These are phyloP conservation scores for Russula ochroleuca DNA, from an alignment of 768 basidiomycete species.

Conservation along the genomic window DNA sequence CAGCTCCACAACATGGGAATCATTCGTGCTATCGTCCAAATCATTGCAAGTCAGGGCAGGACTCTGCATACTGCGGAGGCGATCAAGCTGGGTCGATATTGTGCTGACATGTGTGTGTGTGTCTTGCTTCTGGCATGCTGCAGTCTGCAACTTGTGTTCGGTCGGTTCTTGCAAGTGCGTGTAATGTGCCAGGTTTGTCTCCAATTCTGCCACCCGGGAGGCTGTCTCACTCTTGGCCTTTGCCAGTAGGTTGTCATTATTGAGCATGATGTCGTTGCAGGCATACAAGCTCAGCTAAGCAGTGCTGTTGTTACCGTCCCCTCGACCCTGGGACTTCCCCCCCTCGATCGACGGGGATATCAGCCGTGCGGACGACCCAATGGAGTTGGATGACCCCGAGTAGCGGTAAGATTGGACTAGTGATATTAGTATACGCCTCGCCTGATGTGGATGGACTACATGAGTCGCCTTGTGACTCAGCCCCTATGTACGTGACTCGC, in stretches of 20 bases:
- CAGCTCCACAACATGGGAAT: constrained; percentile 54
- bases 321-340: no score
- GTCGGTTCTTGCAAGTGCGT: constrained; percentile 66
- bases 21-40: constrained; percentile 33
- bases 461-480: no score
- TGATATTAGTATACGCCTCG: no score
- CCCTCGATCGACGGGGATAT: no score
- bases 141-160: constrained; percentile 68
- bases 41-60: constrained; percentile 40
- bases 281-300: no score
- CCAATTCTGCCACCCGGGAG: constrained; percentile 62
- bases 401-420: no score
- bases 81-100: constrained; percentile 63
- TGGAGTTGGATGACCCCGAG: no score
- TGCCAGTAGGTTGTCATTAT: constrained; percentile 63
- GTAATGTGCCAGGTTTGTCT: constrained; percentile 70
- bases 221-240: constrained; percentile 38
- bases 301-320: no score
- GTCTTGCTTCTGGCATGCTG: constrained; percentile 64
- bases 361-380: no score
- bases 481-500: no score
- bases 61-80: constrained; percentile 55
- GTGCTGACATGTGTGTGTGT: constrained; percentile 64
- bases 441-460: no score
- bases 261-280: constrained; percentile 76